Percentiles rank a stretch among this genome's conserved stretches.
phyloP scores from a whole-genome alignment of 1,284 basidiomycete species.

The Acaromyces ingoldii region DNA sequence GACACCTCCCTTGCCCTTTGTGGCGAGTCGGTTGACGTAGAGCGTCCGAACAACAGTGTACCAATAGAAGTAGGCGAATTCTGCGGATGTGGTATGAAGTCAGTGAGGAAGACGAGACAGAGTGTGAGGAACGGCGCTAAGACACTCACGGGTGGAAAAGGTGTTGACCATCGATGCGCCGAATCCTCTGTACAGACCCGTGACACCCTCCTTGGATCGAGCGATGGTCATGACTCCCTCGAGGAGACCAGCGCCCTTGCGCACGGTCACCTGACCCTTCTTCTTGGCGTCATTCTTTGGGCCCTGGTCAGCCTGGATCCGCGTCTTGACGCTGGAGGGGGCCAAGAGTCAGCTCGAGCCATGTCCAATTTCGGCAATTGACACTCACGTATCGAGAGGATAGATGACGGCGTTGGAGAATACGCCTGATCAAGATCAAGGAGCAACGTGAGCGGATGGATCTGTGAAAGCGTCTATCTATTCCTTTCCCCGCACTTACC shows the following conservation, averaged over 20 bases:
- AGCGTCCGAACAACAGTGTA: conserved; percentile 82
- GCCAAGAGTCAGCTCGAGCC: no score
- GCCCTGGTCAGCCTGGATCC: conserved; percentile 66
- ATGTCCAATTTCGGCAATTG: no score
- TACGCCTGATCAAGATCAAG: conserved; percentile 20
- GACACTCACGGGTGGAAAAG: conserved; percentile 75
- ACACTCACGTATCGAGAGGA: conserved; percentile 72
- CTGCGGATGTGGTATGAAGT: conserved; percentile 58
- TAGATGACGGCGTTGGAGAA: conserved; percentile 66
- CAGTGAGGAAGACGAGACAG: no score
- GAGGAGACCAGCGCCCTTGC: conserved; percentile 39
- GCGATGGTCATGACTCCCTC: conserved; percentile 43
- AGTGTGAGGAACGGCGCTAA: no score
- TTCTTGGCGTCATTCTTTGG: conserved; percentile 53
- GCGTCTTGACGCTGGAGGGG: conserved; percentile 79
- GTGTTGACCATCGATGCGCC: conserved; percentile 97
- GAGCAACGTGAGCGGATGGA: not conserved
- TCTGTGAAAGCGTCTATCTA: not conserved
- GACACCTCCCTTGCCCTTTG: conserved; percentile 1
- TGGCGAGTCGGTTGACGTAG: conserved; percentile 55
- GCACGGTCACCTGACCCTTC: conserved; percentile 60
- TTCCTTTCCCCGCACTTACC: conserved; percentile 58
- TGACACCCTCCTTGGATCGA: conserved; percentile 36
- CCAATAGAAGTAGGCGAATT: conserved; percentile 99
- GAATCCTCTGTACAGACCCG: conserved; percentile 85